These are phyloP conservation scores for Nicotiana obtusifolia DNA, from an alignment of 257 asterid species.

Conservation along the genomic window DNA sequence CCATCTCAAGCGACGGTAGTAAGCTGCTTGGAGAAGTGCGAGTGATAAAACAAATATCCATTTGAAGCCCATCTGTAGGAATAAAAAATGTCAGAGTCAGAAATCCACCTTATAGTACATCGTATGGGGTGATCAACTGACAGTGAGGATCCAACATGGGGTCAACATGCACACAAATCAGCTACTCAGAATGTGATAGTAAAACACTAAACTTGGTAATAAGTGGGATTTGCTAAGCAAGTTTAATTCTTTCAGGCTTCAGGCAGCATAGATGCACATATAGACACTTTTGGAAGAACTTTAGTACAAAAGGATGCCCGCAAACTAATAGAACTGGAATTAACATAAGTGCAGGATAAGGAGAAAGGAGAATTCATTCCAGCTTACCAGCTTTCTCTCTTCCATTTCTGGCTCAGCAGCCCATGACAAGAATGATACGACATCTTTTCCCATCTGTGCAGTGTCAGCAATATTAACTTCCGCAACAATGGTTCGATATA, in stretches of 20 bases:
- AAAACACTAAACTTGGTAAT: not conserved
- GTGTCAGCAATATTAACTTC: not conserved
- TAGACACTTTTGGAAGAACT: not conserved
- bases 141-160: not conserved
- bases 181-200: not conserved
- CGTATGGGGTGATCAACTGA: not conserved
- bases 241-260: not conserved
- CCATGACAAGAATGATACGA: conserved; percentile 66
- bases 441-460: conserved; percentile 66
- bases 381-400: conserved; percentile 62
- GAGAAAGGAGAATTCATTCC: not conserved
- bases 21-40: conserved; percentile 66
- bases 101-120: not conserved
- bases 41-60: conserved; percentile 63
- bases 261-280: not conserved
- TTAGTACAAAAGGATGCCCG: not conserved
- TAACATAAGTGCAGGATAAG: not conserved
- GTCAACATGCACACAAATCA: not conserved
- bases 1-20: conserved; percentile 63
- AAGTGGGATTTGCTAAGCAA: not conserved
- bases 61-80: conserved; percentile 64
- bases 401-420: conserved; percentile 89
- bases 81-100: conserved; percentile 1
- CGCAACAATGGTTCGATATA: not conserved
- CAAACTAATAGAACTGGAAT: not conserved